These are phyloP conservation scores for Aureobasidium sp. DNA, from an alignment of 2,329 filamentous ascomycete species.

Conservation along the genomic window DNA sequence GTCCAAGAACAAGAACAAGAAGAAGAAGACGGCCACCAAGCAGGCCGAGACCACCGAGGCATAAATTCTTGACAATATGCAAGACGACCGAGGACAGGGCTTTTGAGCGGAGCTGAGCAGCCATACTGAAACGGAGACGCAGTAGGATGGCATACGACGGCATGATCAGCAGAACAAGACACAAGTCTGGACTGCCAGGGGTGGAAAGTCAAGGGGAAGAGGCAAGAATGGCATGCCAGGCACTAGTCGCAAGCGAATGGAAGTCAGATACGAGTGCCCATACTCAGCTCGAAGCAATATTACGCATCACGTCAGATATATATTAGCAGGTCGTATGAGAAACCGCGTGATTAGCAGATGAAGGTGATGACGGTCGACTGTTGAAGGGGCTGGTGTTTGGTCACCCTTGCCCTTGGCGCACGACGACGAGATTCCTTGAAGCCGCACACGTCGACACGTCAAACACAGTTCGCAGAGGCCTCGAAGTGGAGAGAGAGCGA, in stretches of 20 bases:
- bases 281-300: slow-evolving; percentile 5
- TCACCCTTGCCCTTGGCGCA: slow-evolving; percentile 2
- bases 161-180: slow-evolving; percentile 4
- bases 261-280: background rate
- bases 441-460: slow-evolving; percentile 4
- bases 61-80: slow-evolving; percentile 22
- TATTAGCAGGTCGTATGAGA: background rate
- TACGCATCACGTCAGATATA: slow-evolving; percentile 9
- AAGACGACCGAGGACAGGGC: background rate
- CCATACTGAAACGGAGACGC: background rate
- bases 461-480: background rate
- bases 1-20: slow-evolving; percentile 66
- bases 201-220: background rate
- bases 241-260: slow-evolving; percentile 5
- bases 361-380: background rate
- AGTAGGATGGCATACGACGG: slow-evolving; percentile 2
- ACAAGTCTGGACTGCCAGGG: background rate
- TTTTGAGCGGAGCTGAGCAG: background rate
- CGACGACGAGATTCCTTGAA: slow-evolving; percentile 5
- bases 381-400: slow-evolving; percentile 10
- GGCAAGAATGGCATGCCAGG: background rate
- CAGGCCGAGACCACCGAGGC: slow-evolving; percentile 38
- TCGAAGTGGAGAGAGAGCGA: slow-evolving; percentile 3
- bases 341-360: background rate
- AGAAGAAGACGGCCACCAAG: slow-evolving; percentile 68